These are phyloP conservation scores for Trichoderma breve DNA, from an alignment of 2,329 filamentous ascomycete genomes.

Conservation along the genomic window DNA sequence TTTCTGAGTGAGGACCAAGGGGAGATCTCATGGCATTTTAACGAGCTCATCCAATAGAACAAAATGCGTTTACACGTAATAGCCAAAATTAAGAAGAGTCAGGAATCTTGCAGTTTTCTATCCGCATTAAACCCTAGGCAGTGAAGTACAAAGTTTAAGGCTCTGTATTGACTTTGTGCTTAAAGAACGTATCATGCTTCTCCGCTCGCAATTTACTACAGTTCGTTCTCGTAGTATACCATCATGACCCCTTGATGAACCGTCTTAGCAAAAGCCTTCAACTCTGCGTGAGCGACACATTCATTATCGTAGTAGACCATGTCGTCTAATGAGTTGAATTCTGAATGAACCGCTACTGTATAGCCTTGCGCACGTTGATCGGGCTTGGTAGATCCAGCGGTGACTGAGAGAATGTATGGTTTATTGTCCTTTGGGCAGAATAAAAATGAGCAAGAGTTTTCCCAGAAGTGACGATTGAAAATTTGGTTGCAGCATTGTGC, in stretches of 20 bases:
- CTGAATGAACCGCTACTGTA: neutral
- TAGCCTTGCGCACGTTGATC: neutral
- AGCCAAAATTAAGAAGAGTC: neutral
- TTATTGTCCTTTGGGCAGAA: neutral
- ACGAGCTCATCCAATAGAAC: neutral
- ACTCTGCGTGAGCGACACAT: neutral
- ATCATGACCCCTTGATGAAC: neutral
- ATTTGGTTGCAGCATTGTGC: neutral
- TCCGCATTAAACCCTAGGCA: neutral
- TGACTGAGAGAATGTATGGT: neutral
- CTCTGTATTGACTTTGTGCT: neutral
- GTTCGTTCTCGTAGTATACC: neutral
- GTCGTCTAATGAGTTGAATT: neutral
- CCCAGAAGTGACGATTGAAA: neutral
- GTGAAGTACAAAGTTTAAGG: neutral
- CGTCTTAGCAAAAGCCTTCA: neutral
- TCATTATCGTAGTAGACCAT: neutral
- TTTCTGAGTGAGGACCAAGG: neutral
- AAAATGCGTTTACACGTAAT: neutral
- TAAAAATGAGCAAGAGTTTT: neutral
- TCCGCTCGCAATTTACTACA: neutral
- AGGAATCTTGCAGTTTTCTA: neutral
- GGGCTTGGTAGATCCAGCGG: neutral
- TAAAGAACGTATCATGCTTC: neutral
- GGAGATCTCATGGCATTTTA: neutral